Evolutionary conservation across 495 filamentous ascomycete species (phyloP).

Genomic region (Cladorrhinum samala): DNA sequence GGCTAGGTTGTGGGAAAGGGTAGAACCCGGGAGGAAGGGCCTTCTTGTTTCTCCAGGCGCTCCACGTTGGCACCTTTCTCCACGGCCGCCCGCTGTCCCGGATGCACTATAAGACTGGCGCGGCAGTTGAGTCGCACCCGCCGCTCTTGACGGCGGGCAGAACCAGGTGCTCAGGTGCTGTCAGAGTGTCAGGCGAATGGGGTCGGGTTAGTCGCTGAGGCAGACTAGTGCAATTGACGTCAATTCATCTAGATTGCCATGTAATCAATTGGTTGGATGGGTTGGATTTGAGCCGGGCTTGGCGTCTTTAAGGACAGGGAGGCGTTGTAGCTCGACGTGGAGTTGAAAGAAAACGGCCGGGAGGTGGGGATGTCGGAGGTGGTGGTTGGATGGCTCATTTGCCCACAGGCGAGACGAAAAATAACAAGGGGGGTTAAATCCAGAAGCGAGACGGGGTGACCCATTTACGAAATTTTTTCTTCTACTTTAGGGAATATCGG

Average conservation of each 20-base stretch:
- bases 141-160: conserved; percentile 14
- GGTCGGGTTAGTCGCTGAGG: conserved; percentile 16
- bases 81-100: conserved; percentile 16
- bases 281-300: conserved; percentile 24
- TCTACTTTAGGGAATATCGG: no score
- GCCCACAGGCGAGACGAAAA: neutral
- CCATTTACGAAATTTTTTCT: no score
- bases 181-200: conserved; percentile 7
- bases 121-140: conserved; percentile 31
- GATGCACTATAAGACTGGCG: conserved; percentile 13
- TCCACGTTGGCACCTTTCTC: conserved; percentile 16
- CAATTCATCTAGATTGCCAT: conserved; percentile 32
- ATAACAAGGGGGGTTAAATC: no score
- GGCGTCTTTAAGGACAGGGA: conserved; percentile 43
- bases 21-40: conserved; percentile 18
- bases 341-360: neutral
- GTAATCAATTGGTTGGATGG: conserved; percentile 25
- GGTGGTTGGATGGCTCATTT: neutral
- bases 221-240: conserved; percentile 25
- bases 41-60: conserved; percentile 15
- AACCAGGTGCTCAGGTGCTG: conserved; percentile 20
- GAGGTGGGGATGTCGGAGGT: neutral
- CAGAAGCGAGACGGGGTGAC: no score
- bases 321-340: conserved; percentile 44
- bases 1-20: conserved; percentile 8